Percentiles rank a stretch among this genome's conserved stretches.
Evolutionary conservation across 805 yeast genomes (phyloP).

Genomic region (Maudiozyma barnettii): DNA sequence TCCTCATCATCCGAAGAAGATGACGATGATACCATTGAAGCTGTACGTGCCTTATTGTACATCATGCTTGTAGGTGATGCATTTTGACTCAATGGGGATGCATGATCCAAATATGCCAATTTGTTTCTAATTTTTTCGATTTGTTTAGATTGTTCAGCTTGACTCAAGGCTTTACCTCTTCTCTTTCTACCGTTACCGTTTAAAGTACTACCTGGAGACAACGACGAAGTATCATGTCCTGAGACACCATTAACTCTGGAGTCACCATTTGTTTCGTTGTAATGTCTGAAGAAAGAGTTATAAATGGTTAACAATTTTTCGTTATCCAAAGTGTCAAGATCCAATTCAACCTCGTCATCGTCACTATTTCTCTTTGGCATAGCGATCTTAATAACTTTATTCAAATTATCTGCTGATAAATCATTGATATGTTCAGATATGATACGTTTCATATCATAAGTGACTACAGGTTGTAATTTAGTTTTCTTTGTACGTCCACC

Average conservation of each 20-base stretch:
- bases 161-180: slow-evolving; percentile 49
- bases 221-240: slow-evolving; percentile 12
- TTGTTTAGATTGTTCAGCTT: slow-evolving; percentile 57
- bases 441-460: slow-evolving; percentile 95
- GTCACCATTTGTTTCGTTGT: slow-evolving; percentile 13
- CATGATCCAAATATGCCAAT: slow-evolving; percentile 60
- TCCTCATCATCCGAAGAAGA: slow-evolving; percentile 37
- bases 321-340: slow-evolving; percentile 86
- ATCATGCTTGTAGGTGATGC: slow-evolving; percentile 31
- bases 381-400: slow-evolving; percentile 75
- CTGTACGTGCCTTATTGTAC: slow-evolving; percentile 6
- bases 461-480: slow-evolving; percentile 39
- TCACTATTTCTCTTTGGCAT: slow-evolving; percentile 42
- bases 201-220: slow-evolving; percentile 22
- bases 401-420: slow-evolving; percentile 68
- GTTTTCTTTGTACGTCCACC: slow-evolving; percentile 17
- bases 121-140: slow-evolving; percentile 66
- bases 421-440: slow-evolving; percentile 77
- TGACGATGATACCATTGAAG: slow-evolving; percentile 10
- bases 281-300: slow-evolving; percentile 62
- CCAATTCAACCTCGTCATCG: slow-evolving; percentile 93
- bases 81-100: slow-evolving; percentile 36
- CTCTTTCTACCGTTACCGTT: slow-evolving; percentile 27
- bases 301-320: slow-evolving; percentile 73
- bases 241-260: slow-evolving; percentile 17